Evolutionary conservation across 1,139 yeast species (phyloP), one percentile per base, ranked within the genome.

Genomic region (Yamadazyma diospyri): DNA sequence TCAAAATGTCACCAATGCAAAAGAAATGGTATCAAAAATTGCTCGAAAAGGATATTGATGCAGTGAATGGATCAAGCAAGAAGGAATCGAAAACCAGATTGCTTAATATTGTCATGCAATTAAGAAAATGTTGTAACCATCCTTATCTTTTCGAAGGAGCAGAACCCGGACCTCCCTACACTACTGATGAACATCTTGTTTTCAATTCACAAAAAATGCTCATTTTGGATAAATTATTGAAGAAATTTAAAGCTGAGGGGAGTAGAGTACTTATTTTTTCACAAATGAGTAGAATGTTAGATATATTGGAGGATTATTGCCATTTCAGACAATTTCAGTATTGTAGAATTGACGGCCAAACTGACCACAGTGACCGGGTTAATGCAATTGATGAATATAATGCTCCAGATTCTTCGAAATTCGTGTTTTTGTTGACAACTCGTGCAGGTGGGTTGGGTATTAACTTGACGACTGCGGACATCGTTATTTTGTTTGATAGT

Each of bases 381-480:
- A 71, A 71, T 41, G 82, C 88, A 2, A 83, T 83, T 45, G 94
- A 83, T 56, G 87, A 80, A 34, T 83, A 78, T 54, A 83, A 83
- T 47, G 74, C 72, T 28, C 88, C 88, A 10, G 78, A 68, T 22
- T 76, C 84, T 19, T 72, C 75, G 4, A 82, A 82, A 47, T 83
- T 82, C 52, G 72, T 81, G 6, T 83, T 83, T 46, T 61, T 83
- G 38, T 63, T 83, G 41, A 83, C 92, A 5, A 83, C 92, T 2
- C 74, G 92, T 61, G 92, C 94, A 19, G 94, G 94, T 59, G 94
- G 94, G n/a, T 67, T 83, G 43, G 94, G 94, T 55, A 83, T 83
- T 47, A 83, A 83, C 50, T 69, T 83, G 49, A 82, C 88, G 3
- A 64, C 80, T 18, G 92, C 92, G 1, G 92, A 83, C 55, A 69